Base-by-base conservation (phyloP, 2,329 filamentous ascomycete species). In the Didymella keratinophila region DNA sequence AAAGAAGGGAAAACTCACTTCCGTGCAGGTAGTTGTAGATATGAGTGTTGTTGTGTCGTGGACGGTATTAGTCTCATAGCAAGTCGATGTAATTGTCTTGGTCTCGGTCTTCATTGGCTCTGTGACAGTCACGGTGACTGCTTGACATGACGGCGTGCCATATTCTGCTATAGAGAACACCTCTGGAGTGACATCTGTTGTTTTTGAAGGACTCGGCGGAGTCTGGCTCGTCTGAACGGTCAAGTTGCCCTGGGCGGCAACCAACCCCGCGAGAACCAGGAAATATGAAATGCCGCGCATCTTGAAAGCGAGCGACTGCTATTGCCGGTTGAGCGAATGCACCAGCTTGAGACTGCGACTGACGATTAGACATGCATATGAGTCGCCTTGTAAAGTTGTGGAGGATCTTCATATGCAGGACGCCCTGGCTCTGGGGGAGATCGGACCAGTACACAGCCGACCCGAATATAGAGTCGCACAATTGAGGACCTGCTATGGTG, bases 271-370 rank as follows among this genome's bases (percentile, higher is more conserved):
- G 50, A 73, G 51, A 34, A 64, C 72, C 60, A 75, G 48, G 9
- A 67, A 42, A 49, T 63, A 56, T 65, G 63, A 69, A 53, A 69
- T 28, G 42, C 52, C 61, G 45, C 64, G 72, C 74, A 76, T 76
- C 21, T 23, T 72, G 66, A 49, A 52, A 74, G 68, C 61, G 69
- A 71, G 51, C 53, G 71, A 68, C 63, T 67, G 66, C 56, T 68
- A 62, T 59, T 63, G 18, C 63, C 60, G 60, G 63, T 59, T 64
- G 61, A 71, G 66, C 56, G 64, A 74, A 51, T 65, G 67, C 27
- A 42, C 45, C 51, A 54, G 56, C 50, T 27, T 46, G 32, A 28
- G 21, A 42, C 50, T 58, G 46, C 37, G 21, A 50, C 27, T 32
- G 18, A 54, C 21, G 11, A 37, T 58, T 43, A 58, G 56, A 53